Evolutionary conservation across 192 early-diverging fungal genomes (phyloP).

Genomic region (Phlyctochytrium planicorne): DNA sequence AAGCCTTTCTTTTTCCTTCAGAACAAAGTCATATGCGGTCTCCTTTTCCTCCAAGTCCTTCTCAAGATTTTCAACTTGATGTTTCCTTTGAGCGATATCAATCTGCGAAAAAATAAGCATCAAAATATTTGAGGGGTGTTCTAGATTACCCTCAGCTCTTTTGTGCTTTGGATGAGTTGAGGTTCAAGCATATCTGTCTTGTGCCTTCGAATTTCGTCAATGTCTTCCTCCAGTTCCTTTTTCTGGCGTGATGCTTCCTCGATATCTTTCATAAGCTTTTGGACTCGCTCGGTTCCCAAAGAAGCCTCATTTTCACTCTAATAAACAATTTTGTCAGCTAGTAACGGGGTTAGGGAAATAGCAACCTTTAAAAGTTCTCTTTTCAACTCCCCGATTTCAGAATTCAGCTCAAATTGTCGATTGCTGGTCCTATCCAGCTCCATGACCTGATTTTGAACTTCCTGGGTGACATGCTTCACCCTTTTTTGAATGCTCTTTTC

Average conservation of each 20-base stretch:
- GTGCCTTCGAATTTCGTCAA: conserved; percentile 63
- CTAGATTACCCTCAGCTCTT: conserved; percentile 53
- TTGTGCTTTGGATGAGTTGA: conserved; percentile 58
- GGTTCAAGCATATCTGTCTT: conserved; percentile 68
- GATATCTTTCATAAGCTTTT: conserved; percentile 50
- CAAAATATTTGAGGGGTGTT: conserved; percentile 13
- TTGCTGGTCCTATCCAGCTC: conserved; percentile 52
- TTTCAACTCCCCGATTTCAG: conserved; percentile 60
- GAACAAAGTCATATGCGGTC: conserved; percentile 48
- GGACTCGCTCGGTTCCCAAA: conserved; percentile 51
- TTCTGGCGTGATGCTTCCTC: conserved; percentile 45
- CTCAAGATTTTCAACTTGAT: conserved; percentile 64
- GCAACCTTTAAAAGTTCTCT: conserved; percentile 57
- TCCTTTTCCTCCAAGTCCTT: conserved; percentile 69
- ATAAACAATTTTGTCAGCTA: conserved; percentile 1
- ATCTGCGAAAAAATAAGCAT: conserved; percentile 34
- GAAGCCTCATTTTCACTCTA: conserved; percentile 62
- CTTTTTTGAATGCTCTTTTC: conserved; percentile 53
- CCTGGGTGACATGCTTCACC: conserved; percentile 40
- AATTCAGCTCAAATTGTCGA: conserved; percentile 52
- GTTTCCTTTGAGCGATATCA: conserved; percentile 56
- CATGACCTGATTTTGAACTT: conserved; percentile 51
- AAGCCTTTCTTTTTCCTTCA: conserved; percentile 55
- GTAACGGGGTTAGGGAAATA: conserved; percentile 4
- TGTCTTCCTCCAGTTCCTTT: conserved; percentile 45